Base-by-base conservation (phyloP, 805 yeast species). In the Millerozyma miso region DNA sequence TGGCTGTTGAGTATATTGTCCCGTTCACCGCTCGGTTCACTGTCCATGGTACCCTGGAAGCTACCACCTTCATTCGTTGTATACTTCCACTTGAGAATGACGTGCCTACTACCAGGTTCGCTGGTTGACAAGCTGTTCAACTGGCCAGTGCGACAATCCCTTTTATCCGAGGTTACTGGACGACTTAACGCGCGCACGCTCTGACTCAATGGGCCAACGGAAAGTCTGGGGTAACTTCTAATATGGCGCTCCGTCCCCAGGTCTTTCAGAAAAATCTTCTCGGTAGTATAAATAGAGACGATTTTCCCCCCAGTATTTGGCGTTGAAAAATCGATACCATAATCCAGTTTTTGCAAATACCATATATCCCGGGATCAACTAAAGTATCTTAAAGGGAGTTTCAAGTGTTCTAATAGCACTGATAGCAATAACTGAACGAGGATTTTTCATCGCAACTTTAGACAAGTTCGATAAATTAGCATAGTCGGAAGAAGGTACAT, bases 211-310 rank as follows among this genome's bases (percentile, higher is more conserved):
- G 48, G 48, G 35, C 37, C 26, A 45, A 39, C 46, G 46, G 45
- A 42, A 42, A 45, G 39, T 45, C 48, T 45, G 48, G 48, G 48
- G 48, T 41, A 41, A 32, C 14, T n/a, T 23, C 29, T n/a, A 23
- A 23, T 23, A 23, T 10, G 29, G 29, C 10, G 29, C 29, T 23
- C 29, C 29, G 29, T 7, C 29, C 29, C 29, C 29, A 23, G 29
- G 6, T 10, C 6, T 23, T 23, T 23, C 29, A 23, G 29, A 6
- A 23, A 23, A 23, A 7, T 23, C 29, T 10, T 17, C 17, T n/a
- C 13, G 5, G 19, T 39, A 43, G 35, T 43, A 43, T 43, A 43
- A 43, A 43, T 43, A 43, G 37, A 18, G 13, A 20, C 6, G 8
- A 39, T 38, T 18, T 40, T 38, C 36, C 38, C 42, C 19, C 13